Conservation (phyloP, 2,329 filamentous ascomycete species). For the Colletotrichum salicis region DNA sequence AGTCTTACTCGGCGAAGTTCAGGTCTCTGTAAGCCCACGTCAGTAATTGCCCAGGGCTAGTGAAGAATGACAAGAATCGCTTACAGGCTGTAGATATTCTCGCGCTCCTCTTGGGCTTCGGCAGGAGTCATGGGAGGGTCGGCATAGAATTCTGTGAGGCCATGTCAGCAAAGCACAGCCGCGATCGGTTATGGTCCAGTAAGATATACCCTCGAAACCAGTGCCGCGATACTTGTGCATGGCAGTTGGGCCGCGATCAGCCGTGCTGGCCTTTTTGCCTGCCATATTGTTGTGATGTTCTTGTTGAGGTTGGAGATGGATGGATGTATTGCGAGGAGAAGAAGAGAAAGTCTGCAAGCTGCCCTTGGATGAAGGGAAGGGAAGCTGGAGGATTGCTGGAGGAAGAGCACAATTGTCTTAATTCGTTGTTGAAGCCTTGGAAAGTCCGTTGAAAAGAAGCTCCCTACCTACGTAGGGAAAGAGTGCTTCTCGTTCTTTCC, state of each 20-base stretch:
- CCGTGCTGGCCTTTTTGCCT: conserved; percentile 35
- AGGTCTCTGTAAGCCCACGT: conserved; percentile 52
- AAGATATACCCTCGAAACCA: conserved; percentile 73
- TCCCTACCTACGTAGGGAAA: neutral
- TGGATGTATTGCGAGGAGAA: neutral
- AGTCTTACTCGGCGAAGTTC: conserved; percentile 66
- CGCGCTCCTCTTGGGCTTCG: conserved; percentile 72
- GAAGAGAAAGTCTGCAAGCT: neutral
- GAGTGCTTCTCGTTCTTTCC: neutral
- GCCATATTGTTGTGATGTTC: neutral
- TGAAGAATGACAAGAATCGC: conserved; percentile 42
- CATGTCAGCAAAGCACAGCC: conserved; percentile 30
- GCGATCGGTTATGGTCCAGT: neutral
- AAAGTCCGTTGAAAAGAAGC: too few relatives aligned
- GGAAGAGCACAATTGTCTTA: neutral
- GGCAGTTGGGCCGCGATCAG: conserved; percentile 51
- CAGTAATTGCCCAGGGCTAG: neutral
- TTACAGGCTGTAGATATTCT: conserved; percentile 74
- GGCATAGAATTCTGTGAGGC: conserved; percentile 73
- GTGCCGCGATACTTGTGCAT: conserved; percentile 60
- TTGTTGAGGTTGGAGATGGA: neutral
- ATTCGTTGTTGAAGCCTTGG: too few relatives aligned
- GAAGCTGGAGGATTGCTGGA: neutral
- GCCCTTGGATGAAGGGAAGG: too few relatives aligned
- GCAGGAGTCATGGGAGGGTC: conserved; percentile 81